Percentiles rank a stretch among this genome's conserved stretches.
These are phyloP conservation scores for Sedum album DNA, from an alignment of 164 flowering plant genomes.

Conservation along the genomic window DNA sequence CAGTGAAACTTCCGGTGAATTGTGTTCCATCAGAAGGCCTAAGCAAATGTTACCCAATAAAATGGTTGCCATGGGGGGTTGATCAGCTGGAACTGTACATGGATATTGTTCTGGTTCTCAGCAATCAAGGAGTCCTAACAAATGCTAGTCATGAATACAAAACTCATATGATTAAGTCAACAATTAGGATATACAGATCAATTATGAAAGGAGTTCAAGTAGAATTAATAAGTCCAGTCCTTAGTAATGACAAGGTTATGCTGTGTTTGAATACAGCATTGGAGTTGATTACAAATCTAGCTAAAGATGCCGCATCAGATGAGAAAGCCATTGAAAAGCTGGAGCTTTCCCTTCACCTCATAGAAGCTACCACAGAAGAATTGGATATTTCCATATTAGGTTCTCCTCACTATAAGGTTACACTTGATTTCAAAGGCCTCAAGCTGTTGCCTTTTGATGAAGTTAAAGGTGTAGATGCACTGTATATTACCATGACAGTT, in stretches of 20 bases:
- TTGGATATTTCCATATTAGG: slow-evolving; percentile 44
- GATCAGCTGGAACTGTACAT: slow-evolving; percentile 1
- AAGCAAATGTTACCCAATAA: background rate
- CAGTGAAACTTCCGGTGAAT: background rate
- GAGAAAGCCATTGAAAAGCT: slow-evolving; percentile 14
- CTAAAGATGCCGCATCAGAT: slow-evolving; percentile 27
- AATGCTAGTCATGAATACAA: background rate
- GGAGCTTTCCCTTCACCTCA: slow-evolving; percentile 23
- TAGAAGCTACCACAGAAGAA: slow-evolving; percentile 39
- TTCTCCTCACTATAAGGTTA: slow-evolving; percentile 54
- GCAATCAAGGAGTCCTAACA: slow-evolving; percentile 4
- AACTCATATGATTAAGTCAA: slow-evolving; percentile 19
- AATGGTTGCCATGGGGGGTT: slow-evolving; percentile 5
- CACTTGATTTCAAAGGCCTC: slow-evolving; percentile 34
- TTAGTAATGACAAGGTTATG: slow-evolving; percentile 28
- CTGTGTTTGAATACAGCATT: slow-evolving; percentile 33
- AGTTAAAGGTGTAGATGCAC: slow-evolving; percentile 15
- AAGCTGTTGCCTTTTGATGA: slow-evolving; percentile 13
- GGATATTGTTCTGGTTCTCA: background rate
- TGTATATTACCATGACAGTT: slow-evolving; percentile 21
- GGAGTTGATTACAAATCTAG: slow-evolving; percentile 29
- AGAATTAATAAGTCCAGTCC: slow-evolving; percentile 24
- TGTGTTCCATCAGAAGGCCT: background rate
- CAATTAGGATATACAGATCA: slow-evolving; percentile 44
- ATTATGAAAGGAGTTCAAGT: slow-evolving; percentile 46